Percentiles rank a stretch among this genome's conserved stretches.
phyloP scores from a whole-genome alignment of 805 yeast genomes.

The Cyberlindnera sargentensis region DNA sequence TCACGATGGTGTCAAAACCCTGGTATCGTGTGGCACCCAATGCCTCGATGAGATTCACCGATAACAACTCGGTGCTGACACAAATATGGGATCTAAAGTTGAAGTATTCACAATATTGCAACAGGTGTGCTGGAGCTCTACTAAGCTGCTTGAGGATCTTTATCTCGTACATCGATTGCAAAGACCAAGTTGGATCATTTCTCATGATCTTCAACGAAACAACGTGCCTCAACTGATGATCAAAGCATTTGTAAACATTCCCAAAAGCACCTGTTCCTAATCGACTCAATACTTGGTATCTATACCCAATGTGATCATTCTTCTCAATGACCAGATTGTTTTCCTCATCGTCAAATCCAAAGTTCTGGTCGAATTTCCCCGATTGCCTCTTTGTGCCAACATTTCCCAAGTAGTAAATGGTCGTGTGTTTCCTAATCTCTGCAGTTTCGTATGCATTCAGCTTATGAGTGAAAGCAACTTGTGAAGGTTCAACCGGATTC shows the following conservation, averaged over 20 bases:
- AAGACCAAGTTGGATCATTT: conserved; percentile 63
- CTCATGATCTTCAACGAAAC: conserved; percentile 78
- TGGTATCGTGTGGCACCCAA: conserved; percentile 41
- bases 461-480: conserved; percentile 3
- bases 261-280: conserved; percentile 85
- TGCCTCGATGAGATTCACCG: conserved; percentile 58
- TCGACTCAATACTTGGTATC: conserved; percentile 53
- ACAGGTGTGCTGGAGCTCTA: conserved; percentile 8
- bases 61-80: conserved; percentile 66
- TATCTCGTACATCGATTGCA: conserved; percentile 75
- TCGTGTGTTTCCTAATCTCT: conserved; percentile 44
- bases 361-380: conserved; percentile 11
- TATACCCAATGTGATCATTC: conserved; percentile 70
- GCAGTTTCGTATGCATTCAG: conserved; percentile 54
- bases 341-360: conserved; percentile 65
- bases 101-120: conserved; percentile 61
- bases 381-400: conserved; percentile 3
- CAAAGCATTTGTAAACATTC: conserved; percentile 60
- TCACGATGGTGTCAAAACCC: conserved; percentile 38
- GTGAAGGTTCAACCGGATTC: not conserved
- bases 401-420: conserved; percentile 45
- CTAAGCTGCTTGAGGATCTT: conserved; percentile 49
- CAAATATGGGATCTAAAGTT: conserved; percentile 79
- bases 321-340: conserved; percentile 51
- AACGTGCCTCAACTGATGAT: conserved; percentile 48